phyloP scores from a whole-genome alignment of 345 rosid species.

The Syzygium jambos region DNA sequence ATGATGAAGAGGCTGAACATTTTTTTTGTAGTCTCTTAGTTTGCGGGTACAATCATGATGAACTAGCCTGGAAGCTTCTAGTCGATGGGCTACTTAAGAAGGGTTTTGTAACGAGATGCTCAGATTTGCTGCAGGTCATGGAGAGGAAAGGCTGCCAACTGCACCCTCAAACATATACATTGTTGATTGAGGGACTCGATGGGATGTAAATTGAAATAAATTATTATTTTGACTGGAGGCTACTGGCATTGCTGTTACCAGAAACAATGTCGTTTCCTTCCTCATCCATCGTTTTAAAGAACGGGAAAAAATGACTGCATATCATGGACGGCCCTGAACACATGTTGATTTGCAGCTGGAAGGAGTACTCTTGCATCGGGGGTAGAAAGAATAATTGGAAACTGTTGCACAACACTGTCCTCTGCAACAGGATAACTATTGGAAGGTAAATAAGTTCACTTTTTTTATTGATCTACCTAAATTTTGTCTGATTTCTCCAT shows the following conservation, averaged over 20 bases:
- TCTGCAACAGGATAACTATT: background rate
- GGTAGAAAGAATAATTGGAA: background rate
- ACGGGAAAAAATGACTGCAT: background rate
- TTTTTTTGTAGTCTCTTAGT: constrained; percentile 43
- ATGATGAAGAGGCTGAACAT: constrained; percentile 41
- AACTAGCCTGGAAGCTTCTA: constrained; percentile 79
- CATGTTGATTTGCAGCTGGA: background rate
- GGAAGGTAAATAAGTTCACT: background rate
- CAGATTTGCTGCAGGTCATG: constrained; percentile 57
- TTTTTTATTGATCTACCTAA: background rate
- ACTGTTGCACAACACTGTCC: background rate
- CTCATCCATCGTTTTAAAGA: background rate
- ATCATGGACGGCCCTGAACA: background rate
- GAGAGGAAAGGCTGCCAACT: constrained; percentile 50
- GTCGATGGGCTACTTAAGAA: constrained; percentile 68
- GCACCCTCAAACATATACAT: constrained; percentile 53
- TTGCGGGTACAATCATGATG: constrained; percentile 63
- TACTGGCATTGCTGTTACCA: background rate
- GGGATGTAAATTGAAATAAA: constrained; percentile 3
- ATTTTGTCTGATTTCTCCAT: background rate
- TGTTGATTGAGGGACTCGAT: constrained; percentile 55
- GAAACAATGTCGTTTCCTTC: background rate
- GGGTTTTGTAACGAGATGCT: constrained; percentile 44
- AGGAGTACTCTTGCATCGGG: background rate
- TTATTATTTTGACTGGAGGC: background rate